Base-by-base conservation (phyloP, 2,329 filamentous ascomycete species). In the Paramyrothecium sp. region DNA sequence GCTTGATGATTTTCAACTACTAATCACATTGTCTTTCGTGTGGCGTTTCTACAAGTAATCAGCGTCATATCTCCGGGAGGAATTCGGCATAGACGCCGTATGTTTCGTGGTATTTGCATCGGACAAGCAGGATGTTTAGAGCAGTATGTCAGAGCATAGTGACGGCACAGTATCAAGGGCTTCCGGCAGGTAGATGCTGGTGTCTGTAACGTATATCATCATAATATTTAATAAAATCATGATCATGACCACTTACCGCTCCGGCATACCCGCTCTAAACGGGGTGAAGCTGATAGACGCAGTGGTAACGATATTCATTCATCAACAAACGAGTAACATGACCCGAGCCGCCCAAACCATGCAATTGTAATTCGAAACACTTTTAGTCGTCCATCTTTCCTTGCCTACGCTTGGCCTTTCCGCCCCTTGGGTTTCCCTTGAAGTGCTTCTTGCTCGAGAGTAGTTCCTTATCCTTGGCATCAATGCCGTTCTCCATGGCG, bases 381-480 rank as follows among this genome's bases (percentile, higher is more conserved):
- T 13, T 56, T 58, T 62, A 16, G 62, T 63, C 38, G 57, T 63
- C 23, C n/a, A 41, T 26, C 7, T 41, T 38, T 3, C 57, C 48
- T 13, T 7, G 17, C 23, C 66, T 63, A n/a, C 64, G 63, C 69
- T 82, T 84, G 59, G 79, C 79, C 70, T 85, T 89, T 58, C 71
- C 73, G 49, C 80, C 83, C 73, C 81, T 87, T 61, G 85, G 83
- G 46, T 87, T 86, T n/a, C 85, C 89, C 78, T 96, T 96, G 75
- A 92, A 95, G 75, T 99, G 95, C 79, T 97, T 98, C 85, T 99
- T 99, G 57, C 88, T 84, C 54, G 79, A 79, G 57, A 80, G 79
- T 57, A 83, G 67, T 73, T 81, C 78, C 63, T 95, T 76, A 57
- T 97, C 94, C 58, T 88, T 89, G 1, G 90, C 88, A 67, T 97